Evolutionary conservation across 1,139 yeast species (phyloP).

Genomic region (Debaryomyces psychrophilus): DNA sequence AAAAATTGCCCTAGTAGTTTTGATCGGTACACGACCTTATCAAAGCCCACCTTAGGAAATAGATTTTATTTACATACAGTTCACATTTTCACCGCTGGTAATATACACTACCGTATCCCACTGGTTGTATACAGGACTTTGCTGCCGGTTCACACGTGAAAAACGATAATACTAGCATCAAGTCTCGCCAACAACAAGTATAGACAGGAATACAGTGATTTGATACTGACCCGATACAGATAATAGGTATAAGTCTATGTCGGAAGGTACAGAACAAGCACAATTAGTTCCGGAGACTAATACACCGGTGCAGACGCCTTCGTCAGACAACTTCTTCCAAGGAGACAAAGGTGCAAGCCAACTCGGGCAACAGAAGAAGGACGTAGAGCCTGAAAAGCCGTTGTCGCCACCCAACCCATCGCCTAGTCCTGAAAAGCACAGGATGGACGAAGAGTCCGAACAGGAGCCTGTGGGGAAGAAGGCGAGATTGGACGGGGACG

Average conservation of each 20-base stretch:
- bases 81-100: background rate
- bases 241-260: constrained; percentile 17
- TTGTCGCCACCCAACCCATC: constrained; percentile 52
- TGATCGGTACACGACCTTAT: constrained; percentile 7
- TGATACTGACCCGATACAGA: background rate
- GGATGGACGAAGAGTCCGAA: constrained; percentile 29
- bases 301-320: constrained; percentile 48
- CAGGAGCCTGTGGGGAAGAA: constrained; percentile 25
- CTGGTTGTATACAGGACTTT: background rate
- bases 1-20: constrained; percentile 5
- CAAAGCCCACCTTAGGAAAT: background rate
- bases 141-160: constrained; percentile 7
- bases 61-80: background rate
- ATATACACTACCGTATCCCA: background rate
- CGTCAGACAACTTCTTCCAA: constrained; percentile 33
- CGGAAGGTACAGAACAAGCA: constrained; percentile 21
- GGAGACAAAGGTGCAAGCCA: constrained; percentile 16
- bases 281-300: constrained; percentile 30
- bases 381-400: constrained; percentile 37
- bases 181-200: background rate
- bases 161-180: constrained; percentile 1
- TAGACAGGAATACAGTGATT: background rate
- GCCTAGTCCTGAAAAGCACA: constrained; percentile 46
- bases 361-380: constrained; percentile 13
- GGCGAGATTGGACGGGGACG: constrained; percentile 23